Base-by-base conservation (phyloP, 768 basidiomycete genomes). In the Rhodotorula toruloides region DNA sequence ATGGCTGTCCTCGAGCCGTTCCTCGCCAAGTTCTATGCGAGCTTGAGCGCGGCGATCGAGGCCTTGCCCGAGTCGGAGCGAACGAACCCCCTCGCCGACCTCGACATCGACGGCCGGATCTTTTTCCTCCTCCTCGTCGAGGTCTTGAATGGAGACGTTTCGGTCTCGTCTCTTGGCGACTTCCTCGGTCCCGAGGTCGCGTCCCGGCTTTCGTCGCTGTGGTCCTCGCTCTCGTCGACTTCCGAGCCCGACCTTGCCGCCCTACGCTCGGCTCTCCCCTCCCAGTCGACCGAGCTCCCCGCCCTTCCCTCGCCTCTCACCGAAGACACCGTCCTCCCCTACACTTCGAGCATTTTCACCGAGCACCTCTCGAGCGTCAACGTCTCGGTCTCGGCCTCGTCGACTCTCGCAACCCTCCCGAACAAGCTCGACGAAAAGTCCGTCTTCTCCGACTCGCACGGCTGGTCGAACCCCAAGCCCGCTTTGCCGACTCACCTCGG, bases 401-500 rank as follows among this genome's bases (percentile, higher is more conserved):
- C 58, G 58, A 67, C 68, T 17, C 37, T 58, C 63, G 63, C 61
- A 42, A 59, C 58, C 12, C 65, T 70, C n/a, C 37, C 60, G 37
- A 71, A 62, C 55, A 32, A 44, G 31, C 65, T 70, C 58, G 44
- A 54, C 1, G 22, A 17, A 6, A 40, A 58, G 10, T 60, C 68
- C 1, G 59, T 62, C 42, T 70, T 73, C 63, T 29, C 46, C 22
- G 68, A 67, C 40, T 48, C 40, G 54, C 31, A 36, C n/a, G 62
- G 64, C 4, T 67, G 68, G 64, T n/a, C 46, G 21, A 64, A 62
- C 65, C 64, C 69, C 13, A 64, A 64, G 48, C 68, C 65, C 21
- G 60, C 65, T 0, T 73, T 87, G 1, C 85, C 85, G 7, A 78
- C 80, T 27, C 81, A 84, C 73, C 78, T 83, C 0, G 85, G 84